A percentile compares a stretch with the other conserved stretches of the same genome.
phyloP scores from a whole-genome alignment of 2,329 filamentous ascomycete genomes.

The Clonostachys byssicola region DNA sequence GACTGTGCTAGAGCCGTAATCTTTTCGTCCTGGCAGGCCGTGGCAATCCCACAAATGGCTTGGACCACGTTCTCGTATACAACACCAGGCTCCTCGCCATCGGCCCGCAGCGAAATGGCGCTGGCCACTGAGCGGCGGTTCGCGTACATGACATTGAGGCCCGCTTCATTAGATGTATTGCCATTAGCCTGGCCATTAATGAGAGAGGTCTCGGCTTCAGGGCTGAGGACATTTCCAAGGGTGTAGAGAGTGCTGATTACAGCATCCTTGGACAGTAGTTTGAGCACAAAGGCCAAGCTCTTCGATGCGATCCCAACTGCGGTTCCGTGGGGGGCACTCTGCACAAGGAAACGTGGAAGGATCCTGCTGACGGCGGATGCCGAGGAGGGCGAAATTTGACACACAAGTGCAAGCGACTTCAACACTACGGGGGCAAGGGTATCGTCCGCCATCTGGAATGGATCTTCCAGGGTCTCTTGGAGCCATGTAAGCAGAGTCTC shows the following conservation, averaged over 20 bases:
- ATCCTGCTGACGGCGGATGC: slow-evolving; percentile 74
- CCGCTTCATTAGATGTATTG: slow-evolving; percentile 31
- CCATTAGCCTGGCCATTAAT: slow-evolving; percentile 47
- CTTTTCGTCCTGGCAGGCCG: slow-evolving; percentile 78
- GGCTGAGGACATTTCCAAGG: slow-evolving; percentile 90
- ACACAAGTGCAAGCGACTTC: slow-evolving; percentile 77
- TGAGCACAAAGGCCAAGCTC: slow-evolving; percentile 77
- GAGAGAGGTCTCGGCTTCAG: slow-evolving; percentile 52
- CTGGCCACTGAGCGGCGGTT: slow-evolving; percentile 63
- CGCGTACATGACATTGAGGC: slow-evolving; percentile 39
- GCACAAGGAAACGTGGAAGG: slow-evolving; percentile 83
- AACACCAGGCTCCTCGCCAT: slow-evolving; percentile 69
- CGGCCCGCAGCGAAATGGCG: slow-evolving; percentile 72
- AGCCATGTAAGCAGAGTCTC: slow-evolving; percentile 82
- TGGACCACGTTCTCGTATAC: slow-evolving; percentile 90
- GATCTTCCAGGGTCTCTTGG: slow-evolving; percentile 74
- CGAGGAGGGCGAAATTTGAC: slow-evolving; percentile 67
- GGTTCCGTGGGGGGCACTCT: slow-evolving; percentile 65
- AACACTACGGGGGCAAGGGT: slow-evolving; percentile 74
- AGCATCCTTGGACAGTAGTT: slow-evolving; percentile 82
- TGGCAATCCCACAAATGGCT: slow-evolving; percentile 87
- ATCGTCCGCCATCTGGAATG: slow-evolving; percentile 76
- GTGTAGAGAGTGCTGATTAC: slow-evolving; percentile 95
- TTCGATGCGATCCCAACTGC: slow-evolving; percentile 77
- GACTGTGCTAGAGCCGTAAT: slow-evolving; percentile 90